These are phyloP conservation scores for Zelonia costaricensis DNA, from an alignment of 208 protist species.

Conservation along the genomic window DNA sequence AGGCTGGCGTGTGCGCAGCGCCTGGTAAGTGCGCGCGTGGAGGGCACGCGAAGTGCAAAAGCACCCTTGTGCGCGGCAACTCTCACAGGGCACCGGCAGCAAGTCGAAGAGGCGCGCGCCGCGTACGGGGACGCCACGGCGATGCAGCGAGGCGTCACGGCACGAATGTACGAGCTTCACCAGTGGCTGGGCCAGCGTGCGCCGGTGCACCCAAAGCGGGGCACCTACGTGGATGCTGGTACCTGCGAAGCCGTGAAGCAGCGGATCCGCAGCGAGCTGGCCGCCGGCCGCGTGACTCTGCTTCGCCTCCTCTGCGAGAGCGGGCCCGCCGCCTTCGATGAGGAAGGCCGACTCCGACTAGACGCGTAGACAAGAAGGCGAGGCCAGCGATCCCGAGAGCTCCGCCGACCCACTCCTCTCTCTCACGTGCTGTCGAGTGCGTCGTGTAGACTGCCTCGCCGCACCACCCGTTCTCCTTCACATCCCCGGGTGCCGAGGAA, in stretches of 20 bases:
- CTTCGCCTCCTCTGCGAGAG: conserved; percentile 18
- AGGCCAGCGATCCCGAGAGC: too few species aligned
- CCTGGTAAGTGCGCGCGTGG: neutral
- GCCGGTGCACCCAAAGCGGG: neutral
- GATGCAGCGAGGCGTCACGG: conserved; percentile 7
- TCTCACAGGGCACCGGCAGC: neutral
- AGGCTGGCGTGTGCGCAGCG: conserved; percentile 5
- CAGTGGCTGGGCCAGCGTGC: neutral
- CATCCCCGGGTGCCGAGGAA: too few species aligned
- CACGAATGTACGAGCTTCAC: conserved; percentile 8
- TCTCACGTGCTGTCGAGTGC: too few species aligned
- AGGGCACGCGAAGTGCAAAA: neutral
- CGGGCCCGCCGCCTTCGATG: neutral
- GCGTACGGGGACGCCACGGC: neutral
- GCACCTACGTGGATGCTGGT: neutral
- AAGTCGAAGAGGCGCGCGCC: neutral
- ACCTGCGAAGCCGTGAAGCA: neutral
- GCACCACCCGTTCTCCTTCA: too few species aligned
- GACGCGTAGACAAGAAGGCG: too few species aligned
- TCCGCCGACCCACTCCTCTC: too few species aligned
- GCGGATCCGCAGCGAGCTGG: conserved; percentile 16
- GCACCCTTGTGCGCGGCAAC: neutral
- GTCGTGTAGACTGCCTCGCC: too few species aligned
- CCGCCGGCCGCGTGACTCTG: conserved; percentile 10
- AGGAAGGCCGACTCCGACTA: conserved; percentile 1